Conservation (phyloP, 139 green algal species). For the Chlorella sp. region DNA sequence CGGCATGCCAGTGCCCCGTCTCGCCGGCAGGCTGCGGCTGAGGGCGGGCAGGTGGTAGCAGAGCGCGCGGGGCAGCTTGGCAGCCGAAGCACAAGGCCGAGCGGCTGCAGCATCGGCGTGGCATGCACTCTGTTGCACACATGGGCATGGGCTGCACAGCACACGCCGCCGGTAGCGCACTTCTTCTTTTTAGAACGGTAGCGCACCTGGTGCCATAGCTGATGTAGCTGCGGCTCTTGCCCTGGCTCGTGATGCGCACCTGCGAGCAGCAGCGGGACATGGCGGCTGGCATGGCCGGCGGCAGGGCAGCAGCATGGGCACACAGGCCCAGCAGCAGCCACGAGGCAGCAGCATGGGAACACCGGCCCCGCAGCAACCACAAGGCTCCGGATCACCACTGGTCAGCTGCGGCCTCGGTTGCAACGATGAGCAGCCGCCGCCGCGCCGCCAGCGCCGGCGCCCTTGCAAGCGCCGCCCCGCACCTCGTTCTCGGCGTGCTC, state of each 20-base stretch:
- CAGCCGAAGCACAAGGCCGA: too few relatives aligned
- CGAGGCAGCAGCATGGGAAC: neutral
- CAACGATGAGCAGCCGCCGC: neutral
- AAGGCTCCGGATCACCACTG: neutral
- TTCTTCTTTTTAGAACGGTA: too few relatives aligned
- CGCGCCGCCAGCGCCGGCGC: neutral
- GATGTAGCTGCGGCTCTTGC: conserved; percentile 83
- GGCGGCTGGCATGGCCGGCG: neutral
- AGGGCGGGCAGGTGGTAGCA: too few relatives aligned
- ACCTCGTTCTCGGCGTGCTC: conserved; percentile 30
- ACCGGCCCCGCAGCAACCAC: too few relatives aligned
- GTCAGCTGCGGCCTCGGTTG: neutral
- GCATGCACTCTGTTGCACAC: too few relatives aligned
- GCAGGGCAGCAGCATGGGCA: neutral
- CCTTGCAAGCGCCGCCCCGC: neutral
- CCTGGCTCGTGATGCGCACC: conserved; percentile 76
- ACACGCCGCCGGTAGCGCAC: too few relatives aligned
- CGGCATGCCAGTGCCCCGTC: too few relatives aligned
- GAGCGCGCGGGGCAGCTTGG: too few relatives aligned
- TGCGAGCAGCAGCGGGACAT: conserved; percentile 21
- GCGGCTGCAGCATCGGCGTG: too few relatives aligned
- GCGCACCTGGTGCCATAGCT: conserved; percentile 61
- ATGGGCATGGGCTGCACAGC: too few relatives aligned
- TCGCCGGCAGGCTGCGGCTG: too few relatives aligned
- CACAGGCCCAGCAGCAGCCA: neutral